Evolutionary conservation across 2,329 filamentous ascomycete genomes (phyloP).

Genomic region (Xylaria sp.): DNA sequence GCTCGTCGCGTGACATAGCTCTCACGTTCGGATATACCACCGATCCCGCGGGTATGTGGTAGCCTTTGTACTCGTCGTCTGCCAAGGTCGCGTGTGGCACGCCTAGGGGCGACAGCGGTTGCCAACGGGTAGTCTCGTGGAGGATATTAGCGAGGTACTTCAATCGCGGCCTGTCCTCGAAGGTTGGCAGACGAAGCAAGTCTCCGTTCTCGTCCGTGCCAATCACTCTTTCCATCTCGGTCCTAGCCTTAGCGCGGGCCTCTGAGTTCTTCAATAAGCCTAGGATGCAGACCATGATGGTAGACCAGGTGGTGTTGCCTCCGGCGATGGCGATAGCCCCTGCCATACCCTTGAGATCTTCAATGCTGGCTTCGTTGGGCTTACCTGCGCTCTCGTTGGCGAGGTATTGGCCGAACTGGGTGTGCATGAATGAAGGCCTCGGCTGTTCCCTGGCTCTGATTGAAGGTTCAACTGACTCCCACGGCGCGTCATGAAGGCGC

Average conservation of each 20-base stretch:
- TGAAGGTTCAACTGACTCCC: constrained; percentile 29
- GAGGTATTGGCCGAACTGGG: constrained; percentile 31
- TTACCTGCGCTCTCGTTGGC: constrained; percentile 25
- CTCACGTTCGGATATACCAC: constrained; percentile 56
- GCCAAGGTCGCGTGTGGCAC: constrained; percentile 55
- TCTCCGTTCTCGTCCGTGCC: constrained; percentile 43
- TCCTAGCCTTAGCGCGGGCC: constrained; percentile 51
- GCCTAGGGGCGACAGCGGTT: constrained; percentile 50
- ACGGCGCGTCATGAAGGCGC: constrained; percentile 33
- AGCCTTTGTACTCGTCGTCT: constrained; percentile 56
- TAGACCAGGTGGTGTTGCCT: constrained; percentile 50
- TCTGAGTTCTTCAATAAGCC: constrained; percentile 55
- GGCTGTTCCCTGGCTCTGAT: constrained; percentile 21
- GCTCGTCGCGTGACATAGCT: constrained; percentile 53
- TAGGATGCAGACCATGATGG: constrained; percentile 52
- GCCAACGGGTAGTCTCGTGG: constrained; percentile 55
- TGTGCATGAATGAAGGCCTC: constrained; percentile 33
- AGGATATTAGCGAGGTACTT: constrained; percentile 55
- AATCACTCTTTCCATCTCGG: constrained; percentile 53
- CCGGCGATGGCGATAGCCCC: constrained; percentile 40
- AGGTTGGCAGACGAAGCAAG: constrained; percentile 49
- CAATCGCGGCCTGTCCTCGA: constrained; percentile 49
- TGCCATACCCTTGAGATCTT: constrained; percentile 34
- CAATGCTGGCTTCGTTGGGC: constrained; percentile 33
- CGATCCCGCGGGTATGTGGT: constrained; percentile 58